Base-by-base conservation (phyloP, 2,329 filamentous ascomycete species). In the Cryphonectria radicalis region DNA sequence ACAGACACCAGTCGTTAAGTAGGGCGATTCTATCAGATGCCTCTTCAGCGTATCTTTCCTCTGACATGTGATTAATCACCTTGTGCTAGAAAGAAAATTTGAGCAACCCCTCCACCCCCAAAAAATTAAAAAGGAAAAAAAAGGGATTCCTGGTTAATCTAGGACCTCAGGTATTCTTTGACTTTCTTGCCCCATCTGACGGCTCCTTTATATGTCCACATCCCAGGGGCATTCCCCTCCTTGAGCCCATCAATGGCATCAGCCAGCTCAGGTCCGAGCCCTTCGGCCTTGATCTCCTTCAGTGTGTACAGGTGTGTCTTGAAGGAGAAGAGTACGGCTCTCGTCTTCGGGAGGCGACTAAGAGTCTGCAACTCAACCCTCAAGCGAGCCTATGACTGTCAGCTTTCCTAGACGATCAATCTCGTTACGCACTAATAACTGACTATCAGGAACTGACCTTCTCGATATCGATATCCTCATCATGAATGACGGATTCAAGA, bases 231-330 rank as follows among this genome's bases (percentile, higher is more conserved):
- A 72, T 89, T 89, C 1, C 86, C 86, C 35, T 73, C 73, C 70
- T 80, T 80, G 67, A 88, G 74, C 0, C 86, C 87, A 68, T 88
- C 84, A n/a, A 89, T 84, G 0, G 86, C 85, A 53, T 86, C 83
- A 0, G 85, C 86, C 22, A 88, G 77, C 43, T 82, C 77, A 0
- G 78, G 78, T 0, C 86, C 86, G 1, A 83, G 76, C 0, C 84
- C 86, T 65, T 88, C 86, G 0, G 77, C 80, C 74, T 84, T 87
- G 75, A 89, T 81, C 3, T 86, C 80, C 11, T 77, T 72, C 0
- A 89, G 71, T 0, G 84, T 82, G 66, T 87, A 88, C 22, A 87
- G 71, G 70, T 87, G 87, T 0, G 86, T 88, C 78, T 88, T 88
- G 80, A 89, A 87, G 13, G 85, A 86, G 76, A 89, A 89, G 17